Base-by-base conservation (phyloP, 2,329 filamentous ascomycete species). In the Atkinsonella hypoxylon region DNA sequence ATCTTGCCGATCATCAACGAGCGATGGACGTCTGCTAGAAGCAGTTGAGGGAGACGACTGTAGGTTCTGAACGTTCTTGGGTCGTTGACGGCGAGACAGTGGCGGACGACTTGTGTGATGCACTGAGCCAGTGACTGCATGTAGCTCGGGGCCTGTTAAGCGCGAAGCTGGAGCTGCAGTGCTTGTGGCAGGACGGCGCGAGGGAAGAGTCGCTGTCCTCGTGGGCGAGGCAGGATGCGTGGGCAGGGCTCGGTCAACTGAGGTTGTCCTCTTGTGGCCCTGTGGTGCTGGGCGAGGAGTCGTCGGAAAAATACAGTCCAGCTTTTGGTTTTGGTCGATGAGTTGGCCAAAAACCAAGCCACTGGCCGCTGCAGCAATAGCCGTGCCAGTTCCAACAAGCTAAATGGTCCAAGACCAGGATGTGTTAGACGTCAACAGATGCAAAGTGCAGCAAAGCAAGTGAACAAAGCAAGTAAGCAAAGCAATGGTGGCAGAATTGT, bases 341-440 rank as follows among this genome's bases (percentile, higher is more conserved):
- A 73, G 67, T 63, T 81, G 76, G 57, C 76, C 78, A 64, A 82
- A 80, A 57, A 77, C 76, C 55, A 82, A 67, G 58, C 78, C 78
- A 58, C 71, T 73, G 64, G 77, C 72, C 58, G 78, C 78, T 61
- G 77, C 77, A 67, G 78, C 78, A 63, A 80, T 74, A 57, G 76
- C 77, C 67, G 77, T 78, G 64, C 78, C 76, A 58, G 78, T 75
- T 65, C 77, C 78, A 67, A 81, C 75, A 59, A 82, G 77, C 78
- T 82, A 60, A 46, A 54, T 53, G 53, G 54, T 54, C 49, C 47
- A 53, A 53, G 54, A 56, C 9, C 50, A 61, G 57, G 52, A 45
- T 53, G 46, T 50, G 54, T 57, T 55, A 54, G 54, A 57, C 54
- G 45, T 50, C 48, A 56, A 56, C 34, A 22, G 36, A 31, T 10